Base-by-base conservation (phyloP, 139 green algal species). In the Auxenochlorella pyrenoidosa region DNA sequence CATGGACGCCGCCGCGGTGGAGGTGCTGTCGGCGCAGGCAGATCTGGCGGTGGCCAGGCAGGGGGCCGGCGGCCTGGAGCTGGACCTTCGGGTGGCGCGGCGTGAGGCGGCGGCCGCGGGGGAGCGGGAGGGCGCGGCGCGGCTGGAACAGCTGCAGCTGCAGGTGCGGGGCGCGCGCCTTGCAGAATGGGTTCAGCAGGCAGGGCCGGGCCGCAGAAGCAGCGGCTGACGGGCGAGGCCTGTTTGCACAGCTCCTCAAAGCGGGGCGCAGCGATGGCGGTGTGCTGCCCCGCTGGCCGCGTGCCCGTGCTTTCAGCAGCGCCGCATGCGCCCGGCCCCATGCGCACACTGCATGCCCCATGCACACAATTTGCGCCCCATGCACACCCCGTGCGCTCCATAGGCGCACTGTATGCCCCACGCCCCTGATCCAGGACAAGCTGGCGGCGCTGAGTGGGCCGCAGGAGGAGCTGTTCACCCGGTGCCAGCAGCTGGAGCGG, bases 21-120 rank as follows among this genome's bases (percentile, higher is more conserved):
- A 86, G 40, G n/a, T 77, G 59, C 19, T 86, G 34, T 43, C 30
- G 18, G 63, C 44, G 30, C 63, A 77, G 41, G 80, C 80, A 24
- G 80, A 86, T 22, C 38, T 43, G 3, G 19, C 41, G 80, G 30
- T 63, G 60, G 63, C 60, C 19, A 41, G 47, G 63, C 80, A 86
- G 63, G 19, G 63, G 30, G 43, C 51, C 30, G 80, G 38, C 21
- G 19, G 24, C 26, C 38, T 78, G 41, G 41, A 63, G 80, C 2
- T 38, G 41, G 38, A 86, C 38, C 44, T 66, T 13, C 12, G 32
- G 30, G 47, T 18, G 30, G 44, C 32, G 76, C 76, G 51, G 76
- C 76, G 40, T 3, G 76, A 82, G 44, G 40, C 22, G 1, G 32
- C 44, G 0, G 76, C 15, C 3, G 40, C 47, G 47, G 30, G 12